These are phyloP conservation scores for Pichia rugopelliculosa DNA, from an alignment of 805 yeast species.

Conservation along the genomic window DNA sequence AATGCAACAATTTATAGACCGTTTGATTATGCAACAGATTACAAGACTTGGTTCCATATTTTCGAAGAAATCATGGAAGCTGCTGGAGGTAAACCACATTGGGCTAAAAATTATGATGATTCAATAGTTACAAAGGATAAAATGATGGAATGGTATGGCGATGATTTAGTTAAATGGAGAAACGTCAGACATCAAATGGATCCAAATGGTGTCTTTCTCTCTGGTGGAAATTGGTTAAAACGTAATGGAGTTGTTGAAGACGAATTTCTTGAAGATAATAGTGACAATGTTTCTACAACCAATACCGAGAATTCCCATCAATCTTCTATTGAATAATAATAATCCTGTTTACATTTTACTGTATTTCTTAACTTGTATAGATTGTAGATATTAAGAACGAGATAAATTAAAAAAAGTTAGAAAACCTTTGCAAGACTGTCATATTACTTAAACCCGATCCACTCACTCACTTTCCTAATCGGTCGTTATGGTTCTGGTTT, in stretches of 20 bases:
- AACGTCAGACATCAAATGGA: slow-evolving; percentile 60
- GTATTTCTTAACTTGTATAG: background rate
- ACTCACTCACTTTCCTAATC: no score
- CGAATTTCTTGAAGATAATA: slow-evolving; percentile 1
- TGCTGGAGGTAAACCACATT: slow-evolving; percentile 91
- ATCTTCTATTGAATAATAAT: background rate
- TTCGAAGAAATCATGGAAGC: slow-evolving; percentile 73
- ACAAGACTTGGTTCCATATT: slow-evolving; percentile 71
- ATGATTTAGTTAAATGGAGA: slow-evolving; percentile 55
- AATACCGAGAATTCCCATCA: background rate
- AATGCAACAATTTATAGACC: slow-evolving; percentile 97
- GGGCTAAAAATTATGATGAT: slow-evolving; percentile 93
- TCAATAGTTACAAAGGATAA: slow-evolving; percentile 74
- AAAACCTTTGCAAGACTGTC: no score
- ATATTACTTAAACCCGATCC: no score
- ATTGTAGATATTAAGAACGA: no score
- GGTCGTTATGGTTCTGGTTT: no score
- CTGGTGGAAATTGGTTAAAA: slow-evolving; percentile 71
- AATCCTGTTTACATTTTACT: background rate
- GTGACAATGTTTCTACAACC: background rate
- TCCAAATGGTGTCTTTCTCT: slow-evolving; percentile 74
- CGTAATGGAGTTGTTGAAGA: slow-evolving; percentile 63
- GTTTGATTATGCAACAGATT: slow-evolving; percentile 66
- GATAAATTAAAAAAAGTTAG: no score
- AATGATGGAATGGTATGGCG: slow-evolving; percentile 75